phyloP scores from a whole-genome alignment of 306 rosid species.

The Geum urbanum region DNA sequence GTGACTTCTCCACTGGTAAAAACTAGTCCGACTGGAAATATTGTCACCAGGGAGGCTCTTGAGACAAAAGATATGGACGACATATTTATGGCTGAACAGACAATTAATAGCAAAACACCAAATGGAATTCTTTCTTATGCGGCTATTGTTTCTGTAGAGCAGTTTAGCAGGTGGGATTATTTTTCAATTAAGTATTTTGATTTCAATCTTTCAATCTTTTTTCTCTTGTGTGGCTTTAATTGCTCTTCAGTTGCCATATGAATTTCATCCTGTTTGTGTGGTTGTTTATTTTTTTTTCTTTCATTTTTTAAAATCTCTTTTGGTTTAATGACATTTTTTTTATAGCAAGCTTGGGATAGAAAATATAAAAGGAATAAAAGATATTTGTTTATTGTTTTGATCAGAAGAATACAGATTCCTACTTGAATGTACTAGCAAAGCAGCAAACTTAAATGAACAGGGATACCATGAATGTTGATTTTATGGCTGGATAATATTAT shows the following conservation, averaged over 20 bases:
- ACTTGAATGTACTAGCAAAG: not conserved
- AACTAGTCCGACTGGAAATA: slow-evolving; percentile 52
- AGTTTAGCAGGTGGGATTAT: slow-evolving; percentile 87
- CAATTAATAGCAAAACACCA: slow-evolving; percentile 61
- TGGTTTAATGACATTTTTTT: too few relatives aligned
- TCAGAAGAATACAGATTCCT: not conserved
- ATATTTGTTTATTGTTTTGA: not conserved
- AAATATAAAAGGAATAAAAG: not conserved
- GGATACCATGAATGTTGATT: not conserved
- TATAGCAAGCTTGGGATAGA: not conserved
- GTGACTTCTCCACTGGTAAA: slow-evolving; percentile 69
- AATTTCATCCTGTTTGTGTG: not conserved
- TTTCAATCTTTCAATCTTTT: not conserved
- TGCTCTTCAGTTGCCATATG: not conserved
- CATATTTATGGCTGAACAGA: slow-evolving; percentile 64
- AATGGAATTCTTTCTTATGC: slow-evolving; percentile 75
- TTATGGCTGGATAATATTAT: not conserved
- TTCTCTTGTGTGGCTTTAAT: not conserved
- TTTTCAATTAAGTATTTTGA: slow-evolving; percentile 4
- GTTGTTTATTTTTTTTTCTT: not conserved
- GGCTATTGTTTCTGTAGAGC: slow-evolving; percentile 80
- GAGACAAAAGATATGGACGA: slow-evolving; percentile 60
- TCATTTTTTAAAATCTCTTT: not conserved
- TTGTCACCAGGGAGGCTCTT: slow-evolving; percentile 38
- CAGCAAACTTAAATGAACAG: not conserved